A percentile compares a stretch with the other conserved stretches of the same genome.
Evolutionary conservation across 768 basidiomycete genomes (phyloP).

Genomic region (Pleurotus tuber-regium): DNA sequence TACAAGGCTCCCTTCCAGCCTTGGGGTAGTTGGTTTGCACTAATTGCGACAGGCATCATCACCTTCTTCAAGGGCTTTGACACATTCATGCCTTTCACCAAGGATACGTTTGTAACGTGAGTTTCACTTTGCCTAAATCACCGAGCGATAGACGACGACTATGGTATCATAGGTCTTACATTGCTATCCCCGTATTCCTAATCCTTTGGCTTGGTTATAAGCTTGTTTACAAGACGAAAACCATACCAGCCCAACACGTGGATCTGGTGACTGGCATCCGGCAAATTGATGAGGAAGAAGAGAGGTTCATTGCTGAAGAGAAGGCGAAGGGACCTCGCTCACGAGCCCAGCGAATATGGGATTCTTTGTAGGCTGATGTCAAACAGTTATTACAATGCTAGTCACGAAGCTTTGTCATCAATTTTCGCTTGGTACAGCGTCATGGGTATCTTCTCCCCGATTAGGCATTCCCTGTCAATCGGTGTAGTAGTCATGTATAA

Average conservation of each 20-base stretch:
- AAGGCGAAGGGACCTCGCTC: constrained; percentile 35
- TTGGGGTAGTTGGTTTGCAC: constrained; percentile 59
- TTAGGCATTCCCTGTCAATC: neutral
- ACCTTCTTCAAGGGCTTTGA: constrained; percentile 59
- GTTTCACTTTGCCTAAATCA: constrained; percentile 17
- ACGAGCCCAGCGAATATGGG: constrained; percentile 30
- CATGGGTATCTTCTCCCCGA: constrained; percentile 6
- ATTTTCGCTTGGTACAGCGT: neutral
- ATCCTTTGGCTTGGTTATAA: constrained; percentile 42
- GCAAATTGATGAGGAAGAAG: constrained; percentile 64
- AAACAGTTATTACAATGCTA: neutral
- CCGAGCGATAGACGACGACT: constrained; percentile 4
- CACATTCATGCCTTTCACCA: constrained; percentile 46
- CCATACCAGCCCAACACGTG: constrained; percentile 45
- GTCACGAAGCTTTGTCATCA: neutral
- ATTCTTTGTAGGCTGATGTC: constrained; percentile 29
- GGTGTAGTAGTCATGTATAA: constrained; percentile 14
- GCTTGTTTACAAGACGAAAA: constrained; percentile 29
- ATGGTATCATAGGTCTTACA: constrained; percentile 37
- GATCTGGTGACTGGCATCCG: constrained; percentile 60
- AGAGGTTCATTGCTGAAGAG: constrained; percentile 44
- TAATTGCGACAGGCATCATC: constrained; percentile 49
- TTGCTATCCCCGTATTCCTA: constrained; percentile 41
- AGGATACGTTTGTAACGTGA: constrained; percentile 61
- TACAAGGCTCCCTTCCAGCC: constrained; percentile 63